Conservation (phyloP, 352 stramenopile species). For the Pythium phragmiticola region DNA sequence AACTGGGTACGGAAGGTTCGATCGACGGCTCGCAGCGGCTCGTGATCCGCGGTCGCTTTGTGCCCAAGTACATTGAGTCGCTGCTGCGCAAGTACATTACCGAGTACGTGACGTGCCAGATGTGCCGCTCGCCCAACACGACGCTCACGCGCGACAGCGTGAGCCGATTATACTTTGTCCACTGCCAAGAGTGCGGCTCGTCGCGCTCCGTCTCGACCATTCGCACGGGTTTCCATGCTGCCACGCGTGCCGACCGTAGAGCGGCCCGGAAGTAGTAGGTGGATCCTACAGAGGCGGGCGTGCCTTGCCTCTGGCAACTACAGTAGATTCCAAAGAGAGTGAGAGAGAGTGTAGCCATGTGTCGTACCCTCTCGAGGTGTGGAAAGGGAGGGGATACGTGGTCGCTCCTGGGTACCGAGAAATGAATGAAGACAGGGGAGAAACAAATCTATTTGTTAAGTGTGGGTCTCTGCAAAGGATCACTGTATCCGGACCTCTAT, state of each 20-base stretch:
- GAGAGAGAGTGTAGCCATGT: neutral
- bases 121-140: constrained; percentile 98
- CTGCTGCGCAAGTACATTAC: constrained; percentile 99
- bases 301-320: neutral
- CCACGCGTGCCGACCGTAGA: constrained; percentile 81
- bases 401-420: too few species aligned
- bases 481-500: constrained; percentile 3
- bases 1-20: constrained; percentile 98
- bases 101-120: constrained; percentile 99
- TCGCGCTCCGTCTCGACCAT: constrained; percentile 97
- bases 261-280: constrained; percentile 76
- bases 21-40: constrained; percentile 99
- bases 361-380: too few species aligned
- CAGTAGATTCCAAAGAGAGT: constrained; percentile 4
- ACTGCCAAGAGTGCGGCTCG: constrained; percentile 97
- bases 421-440: too few species aligned
- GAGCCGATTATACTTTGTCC: constrained; percentile 97
- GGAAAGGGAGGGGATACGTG: too few species aligned
- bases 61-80: constrained; percentile 99
- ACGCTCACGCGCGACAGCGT: constrained; percentile 96
- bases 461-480: neutral
- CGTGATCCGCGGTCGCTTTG: constrained; percentile 97
- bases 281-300: neutral
- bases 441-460: too few species aligned
- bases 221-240: constrained; percentile 97